A percentile compares a stretch with the other conserved stretches of the same genome.
phyloP scores from a whole-genome alignment of 352 stramenopile genomes.

The Pythium folliculosum region DNA sequence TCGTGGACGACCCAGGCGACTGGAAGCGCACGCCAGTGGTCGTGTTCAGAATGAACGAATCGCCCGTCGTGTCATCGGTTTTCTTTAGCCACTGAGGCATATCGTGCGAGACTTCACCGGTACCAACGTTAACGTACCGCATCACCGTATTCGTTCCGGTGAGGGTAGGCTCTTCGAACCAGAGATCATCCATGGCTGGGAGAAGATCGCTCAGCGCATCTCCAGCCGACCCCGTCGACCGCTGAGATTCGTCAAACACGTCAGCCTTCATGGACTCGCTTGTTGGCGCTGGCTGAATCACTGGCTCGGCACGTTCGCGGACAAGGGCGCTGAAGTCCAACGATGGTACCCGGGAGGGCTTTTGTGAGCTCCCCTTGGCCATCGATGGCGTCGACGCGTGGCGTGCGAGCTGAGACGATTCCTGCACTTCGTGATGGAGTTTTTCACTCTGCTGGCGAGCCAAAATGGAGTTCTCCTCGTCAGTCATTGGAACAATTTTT shows the following conservation, averaged over 20 bases:
- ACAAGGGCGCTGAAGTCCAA: constrained; percentile 19
- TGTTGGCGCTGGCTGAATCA: background rate
- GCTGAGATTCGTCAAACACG: background rate
- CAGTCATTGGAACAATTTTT: background rate
- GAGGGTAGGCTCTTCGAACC: constrained; percentile 13
- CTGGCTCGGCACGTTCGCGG: background rate
- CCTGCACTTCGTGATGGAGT: background rate
- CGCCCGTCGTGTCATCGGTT: constrained; percentile 11
- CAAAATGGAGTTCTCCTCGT: constrained; percentile 1
- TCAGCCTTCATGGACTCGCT: background rate
- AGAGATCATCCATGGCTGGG: constrained; percentile 28
- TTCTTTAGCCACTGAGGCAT: constrained; percentile 24
- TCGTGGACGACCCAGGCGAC: constrained; percentile 7
- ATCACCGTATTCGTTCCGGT: background rate
- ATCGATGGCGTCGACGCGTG: constrained; percentile 10
- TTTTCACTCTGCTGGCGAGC: constrained; percentile 26
- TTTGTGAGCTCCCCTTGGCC: background rate
- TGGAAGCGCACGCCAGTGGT: constrained; percentile 25
- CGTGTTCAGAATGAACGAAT: constrained; percentile 26
- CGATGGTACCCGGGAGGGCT: constrained; percentile 6
- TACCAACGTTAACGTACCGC: constrained; percentile 20
- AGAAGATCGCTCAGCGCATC: constrained; percentile 24
- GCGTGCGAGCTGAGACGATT: background rate
- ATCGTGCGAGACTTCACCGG: constrained; percentile 14
- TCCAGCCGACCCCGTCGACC: constrained; percentile 11